Evolutionary conservation across 352 stramenopile genomes (phyloP), one percentile per base, ranked within the genome.

Genomic region (Pythium biforme): DNA sequence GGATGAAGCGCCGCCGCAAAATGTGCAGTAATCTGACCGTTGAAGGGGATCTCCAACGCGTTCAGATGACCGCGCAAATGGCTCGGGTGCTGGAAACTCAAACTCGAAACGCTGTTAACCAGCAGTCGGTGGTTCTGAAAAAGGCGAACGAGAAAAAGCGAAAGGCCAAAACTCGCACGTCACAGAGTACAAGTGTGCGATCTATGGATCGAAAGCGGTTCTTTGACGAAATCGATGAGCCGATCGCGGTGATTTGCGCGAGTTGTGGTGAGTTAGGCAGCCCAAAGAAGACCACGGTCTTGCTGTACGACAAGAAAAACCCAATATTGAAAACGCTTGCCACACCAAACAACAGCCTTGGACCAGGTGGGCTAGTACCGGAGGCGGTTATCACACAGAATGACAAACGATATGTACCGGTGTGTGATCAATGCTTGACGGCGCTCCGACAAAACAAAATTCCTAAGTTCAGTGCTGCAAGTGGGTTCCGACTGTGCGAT

Each of bases 191-290:
- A n/a, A 20, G 11, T 11, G 3, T 14, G n/a, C 40, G n/a, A 25
- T 26, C 17, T 15, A 4, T 19, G 6, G 43, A 31, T 19, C n/a
- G 43, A 26, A 26, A 26, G 41, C 3, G 10, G 15, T 53, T 53
- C 14, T 53, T 53, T 39, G 47, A n/a, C 14, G 26, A 5, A n/a
- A 53, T 53, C 23, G 26, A 53, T 14, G 47, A 53, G 17, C 47
- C 47, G 8, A 8, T 39, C 4, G 14, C 10, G 1, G 2, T 53
- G 3, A 39, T 53, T 14, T 53, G 47, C 12, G 47, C 14, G 17
- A n/a, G 4, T 5, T 53, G 47, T 39, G 47, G 47, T 39, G 47
- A 53, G 26, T 15, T 53, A 15, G 14, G 25, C 10, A 34, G 3
- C 39, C 47, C 47, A 6, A 51, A n/a, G 14, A 14, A n/a, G 22